A percentile compares a stretch with the other conserved stretches of the same genome.
phyloP scores from a whole-genome alignment of 2,329 filamentous ascomycete species.

The Amauroascus verrucosus region DNA sequence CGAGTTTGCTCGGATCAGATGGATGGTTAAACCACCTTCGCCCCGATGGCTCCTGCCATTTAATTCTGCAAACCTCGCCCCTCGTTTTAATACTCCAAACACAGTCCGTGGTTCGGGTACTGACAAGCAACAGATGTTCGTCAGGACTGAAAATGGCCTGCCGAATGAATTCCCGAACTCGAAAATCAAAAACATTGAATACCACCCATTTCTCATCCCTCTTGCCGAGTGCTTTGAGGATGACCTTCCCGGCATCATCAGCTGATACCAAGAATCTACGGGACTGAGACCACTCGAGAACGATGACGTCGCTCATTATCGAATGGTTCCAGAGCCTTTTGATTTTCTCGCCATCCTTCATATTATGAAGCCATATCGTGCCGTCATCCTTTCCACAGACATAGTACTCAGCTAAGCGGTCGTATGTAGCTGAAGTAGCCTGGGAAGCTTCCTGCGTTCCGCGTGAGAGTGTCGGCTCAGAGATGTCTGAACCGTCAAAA shows the following conservation, averaged over 20 bases:
- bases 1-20: background rate
- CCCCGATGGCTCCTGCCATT: background rate
- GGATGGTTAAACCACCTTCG: constrained; percentile 13
- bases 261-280: constrained; percentile 16
- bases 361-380: constrained; percentile 16
- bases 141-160: constrained; percentile 11
- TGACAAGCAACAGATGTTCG: constrained; percentile 10
- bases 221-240: constrained; percentile 8
- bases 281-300: constrained; percentile 11
- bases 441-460: background rate
- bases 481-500: background rate
- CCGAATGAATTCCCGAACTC: background rate
- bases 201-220: constrained; percentile 7
- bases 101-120: background rate
- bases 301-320: background rate
- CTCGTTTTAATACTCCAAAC: constrained; percentile 10
- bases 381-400: constrained; percentile 21
- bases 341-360: constrained; percentile 1
- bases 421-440: constrained; percentile 4
- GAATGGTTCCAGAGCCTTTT: constrained; percentile 10
- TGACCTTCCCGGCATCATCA: constrained; percentile 10
- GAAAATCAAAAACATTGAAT: constrained; percentile 10
- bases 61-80: constrained; percentile 2
- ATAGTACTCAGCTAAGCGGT: constrained; percentile 13
- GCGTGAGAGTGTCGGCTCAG: background rate